Base-by-base conservation (phyloP, 352 stramenopile species). In the Phytophthora sp. region DNA sequence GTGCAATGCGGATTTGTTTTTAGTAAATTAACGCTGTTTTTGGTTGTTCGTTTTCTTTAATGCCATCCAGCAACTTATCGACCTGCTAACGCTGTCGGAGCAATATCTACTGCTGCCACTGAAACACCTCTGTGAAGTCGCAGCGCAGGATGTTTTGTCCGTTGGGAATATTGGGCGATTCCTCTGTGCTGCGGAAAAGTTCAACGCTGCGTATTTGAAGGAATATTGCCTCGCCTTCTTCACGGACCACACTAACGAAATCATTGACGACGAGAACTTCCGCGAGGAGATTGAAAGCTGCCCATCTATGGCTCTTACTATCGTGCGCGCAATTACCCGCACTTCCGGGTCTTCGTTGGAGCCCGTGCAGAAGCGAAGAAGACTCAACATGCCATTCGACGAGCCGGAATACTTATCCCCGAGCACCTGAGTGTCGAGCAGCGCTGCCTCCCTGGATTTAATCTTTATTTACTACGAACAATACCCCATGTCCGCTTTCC, bases 181-280 rank as follows among this genome's bases (percentile, higher is more conserved):
- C 29, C 67, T 95, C 44, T 90, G 73, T 63, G 88, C 88, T 29
- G 86, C 88, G 18, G 85, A 93, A 58, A 91, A 91, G 49, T 93
- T 90, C 74, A 91, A 93, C 53, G 88, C 88, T n/a, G 67, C 72
- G 56, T 94, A 84, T 63, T 58, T 95, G 60, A 92, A 93, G 59
- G 88, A 95, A 36, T 88, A 80, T 63, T 95, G 88, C 58, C 64
- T 95, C 38, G 83, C 71, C 42, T 93, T 86, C 58, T 92, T 94
- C 59, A 80, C 90, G 42, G 71, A 86, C 15, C 82, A 94, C 72
- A 82, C 86, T 57, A 74, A 76, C 36, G 83, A 94, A 51, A 84
- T 95, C 42, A 80, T 94, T 16, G 86, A 95, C 41, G 84, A 94
- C 30, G 86, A 94, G 36, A 90, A 76, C 57, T 95, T 94, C 45